phyloP scores from a whole-genome alignment of 1,284 basidiomycete genomes.

The Cystodermella granulosa region DNA sequence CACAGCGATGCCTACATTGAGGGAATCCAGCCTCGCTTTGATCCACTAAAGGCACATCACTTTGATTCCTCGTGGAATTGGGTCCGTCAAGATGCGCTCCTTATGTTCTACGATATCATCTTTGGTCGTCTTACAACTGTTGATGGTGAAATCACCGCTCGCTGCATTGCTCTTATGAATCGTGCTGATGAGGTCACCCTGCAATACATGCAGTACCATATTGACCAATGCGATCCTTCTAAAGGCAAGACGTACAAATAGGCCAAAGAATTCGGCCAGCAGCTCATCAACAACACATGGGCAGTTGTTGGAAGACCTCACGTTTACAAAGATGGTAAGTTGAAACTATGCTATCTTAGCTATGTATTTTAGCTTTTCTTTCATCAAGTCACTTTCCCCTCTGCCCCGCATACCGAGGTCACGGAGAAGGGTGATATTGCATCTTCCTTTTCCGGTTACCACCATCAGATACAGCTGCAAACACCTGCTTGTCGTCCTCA shows the following conservation, averaged over 20 bases:
- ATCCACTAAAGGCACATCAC: conserved; percentile 90
- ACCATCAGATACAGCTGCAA: too few relatives aligned
- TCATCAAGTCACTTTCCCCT: conserved; percentile 86
- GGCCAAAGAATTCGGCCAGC: conserved; percentile 95
- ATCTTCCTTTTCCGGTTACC: too few relatives aligned
- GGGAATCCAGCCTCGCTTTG: conserved; percentile 91
- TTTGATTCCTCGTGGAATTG: conserved; percentile 99
- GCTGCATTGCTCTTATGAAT: conserved; percentile 96
- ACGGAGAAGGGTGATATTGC: conserved; percentile 91
- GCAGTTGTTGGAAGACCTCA: conserved; percentile 81
- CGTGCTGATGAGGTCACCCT: conserved; percentile 88
- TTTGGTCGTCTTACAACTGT: conserved; percentile 90
- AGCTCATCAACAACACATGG: conserved; percentile 89
- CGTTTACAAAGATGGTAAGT: conserved; percentile 86
- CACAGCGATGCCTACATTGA: conserved; percentile 92
- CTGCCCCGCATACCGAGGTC: conserved; percentile 92
- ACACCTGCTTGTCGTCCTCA: too few relatives aligned
- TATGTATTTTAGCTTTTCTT: conserved; percentile 4
- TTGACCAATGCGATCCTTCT: conserved; percentile 75
- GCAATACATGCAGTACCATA: conserved; percentile 93
- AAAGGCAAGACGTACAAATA: conserved; percentile 89
- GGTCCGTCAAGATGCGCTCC: conserved; percentile 91
- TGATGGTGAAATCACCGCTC: conserved; percentile 92
- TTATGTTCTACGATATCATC: conserved; percentile 97
- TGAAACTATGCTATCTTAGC: conserved; percentile 3